These are phyloP conservation scores for Cladosporium velox DNA, from an alignment of 2,329 filamentous ascomycete genomes.

Conservation along the genomic window DNA sequence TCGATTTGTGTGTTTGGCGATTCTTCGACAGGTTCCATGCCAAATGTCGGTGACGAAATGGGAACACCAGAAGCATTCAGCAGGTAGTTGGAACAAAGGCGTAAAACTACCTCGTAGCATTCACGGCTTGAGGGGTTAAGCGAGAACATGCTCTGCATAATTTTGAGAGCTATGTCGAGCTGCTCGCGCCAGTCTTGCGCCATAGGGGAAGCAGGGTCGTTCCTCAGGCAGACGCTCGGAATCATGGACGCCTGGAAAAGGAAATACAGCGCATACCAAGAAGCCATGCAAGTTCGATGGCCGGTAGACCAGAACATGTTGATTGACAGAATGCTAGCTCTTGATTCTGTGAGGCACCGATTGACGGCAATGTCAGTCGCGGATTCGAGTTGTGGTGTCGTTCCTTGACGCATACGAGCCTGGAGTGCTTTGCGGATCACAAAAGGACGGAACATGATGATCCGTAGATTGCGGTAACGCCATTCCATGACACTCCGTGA, in stretches of 20 bases:
- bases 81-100: constrained; percentile 45
- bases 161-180: constrained; percentile 42
- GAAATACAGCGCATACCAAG: constrained; percentile 54
- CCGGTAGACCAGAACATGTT: constrained; percentile 42
- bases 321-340: constrained; percentile 45
- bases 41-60: background rate
- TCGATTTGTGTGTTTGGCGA: constrained; percentile 49
- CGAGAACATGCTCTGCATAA: constrained; percentile 41
- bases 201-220: constrained; percentile 41
- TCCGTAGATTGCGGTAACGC: constrained; percentile 49
- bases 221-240: constrained; percentile 51
- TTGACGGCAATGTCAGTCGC: constrained; percentile 34
- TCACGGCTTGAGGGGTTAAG: constrained; percentile 46
- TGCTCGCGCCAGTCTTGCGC: constrained; percentile 47
- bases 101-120: constrained; percentile 46
- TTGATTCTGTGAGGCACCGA: constrained; percentile 47
- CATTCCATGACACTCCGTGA: constrained; percentile 48
- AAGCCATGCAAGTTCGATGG: constrained; percentile 44
- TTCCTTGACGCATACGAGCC: constrained; percentile 25
- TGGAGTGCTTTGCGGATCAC: constrained; percentile 44
- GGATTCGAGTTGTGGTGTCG: background rate
- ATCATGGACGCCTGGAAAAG: constrained; percentile 54
- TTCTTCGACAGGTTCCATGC: constrained; percentile 35
- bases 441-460: constrained; percentile 53
- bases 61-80: background rate